A percentile compares a stretch with the other conserved stretches of the same genome.
Conservation (phyloP, 2,329 filamentous ascomycete genomes). For the Plenodomus biglobosus region DNA sequence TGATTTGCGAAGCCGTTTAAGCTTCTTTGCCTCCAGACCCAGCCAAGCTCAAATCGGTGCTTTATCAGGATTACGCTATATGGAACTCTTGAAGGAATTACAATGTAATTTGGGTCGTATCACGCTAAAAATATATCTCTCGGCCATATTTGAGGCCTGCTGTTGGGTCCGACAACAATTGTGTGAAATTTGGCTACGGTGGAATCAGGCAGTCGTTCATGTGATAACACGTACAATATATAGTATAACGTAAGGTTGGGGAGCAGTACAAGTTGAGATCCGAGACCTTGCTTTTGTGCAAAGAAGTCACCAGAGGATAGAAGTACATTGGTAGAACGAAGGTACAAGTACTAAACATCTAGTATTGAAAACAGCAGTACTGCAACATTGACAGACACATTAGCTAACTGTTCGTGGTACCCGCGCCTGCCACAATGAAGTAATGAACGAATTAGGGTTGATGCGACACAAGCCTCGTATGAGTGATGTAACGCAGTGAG, state of each 20-base stretch:
- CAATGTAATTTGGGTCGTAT: too few species aligned
- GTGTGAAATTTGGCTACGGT: background rate
- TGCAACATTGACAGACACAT: background rate
- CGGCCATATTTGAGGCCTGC: too few species aligned
- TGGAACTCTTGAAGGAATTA: too few species aligned
- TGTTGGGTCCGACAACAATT: too few species aligned
- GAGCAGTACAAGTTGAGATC: conserved; percentile 32
- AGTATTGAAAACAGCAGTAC: conserved; percentile 24
- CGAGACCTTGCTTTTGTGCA: conserved; percentile 37
- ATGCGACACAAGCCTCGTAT: conserved; percentile 26
- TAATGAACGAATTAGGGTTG: conserved; percentile 41
- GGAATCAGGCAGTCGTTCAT: too few species aligned
- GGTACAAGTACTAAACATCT: conserved; percentile 39
- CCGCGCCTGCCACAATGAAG: conserved; percentile 42
- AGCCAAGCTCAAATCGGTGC: too few species aligned
- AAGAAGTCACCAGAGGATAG: conserved; percentile 40
- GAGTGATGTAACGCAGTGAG: conserved; percentile 3
- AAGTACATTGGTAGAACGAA: conserved; percentile 37
- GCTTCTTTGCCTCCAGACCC: too few species aligned
- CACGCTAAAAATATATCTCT: too few species aligned
- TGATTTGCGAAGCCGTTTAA: too few species aligned
- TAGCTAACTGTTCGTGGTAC: conserved; percentile 24
- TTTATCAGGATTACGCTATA: too few species aligned
- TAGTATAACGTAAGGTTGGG: conserved; percentile 40
- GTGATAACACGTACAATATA: background rate